Evolutionary conservation across 2,329 filamentous ascomycete genomes (phyloP), one percentile per base, ranked within the genome.

Genomic region (Sporothrix brunneoviolacea): DNA sequence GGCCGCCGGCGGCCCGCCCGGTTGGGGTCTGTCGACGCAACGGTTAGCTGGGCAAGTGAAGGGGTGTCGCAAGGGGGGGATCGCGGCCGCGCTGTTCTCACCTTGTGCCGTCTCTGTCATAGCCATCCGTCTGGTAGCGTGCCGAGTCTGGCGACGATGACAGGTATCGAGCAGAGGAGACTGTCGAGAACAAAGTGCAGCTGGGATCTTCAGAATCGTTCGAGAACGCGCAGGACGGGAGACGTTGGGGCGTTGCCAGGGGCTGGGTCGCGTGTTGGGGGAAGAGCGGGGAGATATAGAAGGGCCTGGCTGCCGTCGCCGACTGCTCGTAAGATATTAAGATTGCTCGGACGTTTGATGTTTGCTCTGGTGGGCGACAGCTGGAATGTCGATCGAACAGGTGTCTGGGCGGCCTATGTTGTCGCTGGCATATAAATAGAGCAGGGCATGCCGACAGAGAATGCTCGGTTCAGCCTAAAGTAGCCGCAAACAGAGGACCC

Each of bases 1-100:
- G 91, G 91, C 57, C 88, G 83, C 60, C 90, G 84, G 58, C 89
- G 86, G 60, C 79, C 79, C 62, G 69, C 59, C 58, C 77, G 71
- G 58, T 72, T 72, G 58, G 83, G 75, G 66, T 90, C 86, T 90
- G 52, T 13, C 13, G 33, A 22, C 13, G 18, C 4, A 9, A 15
- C 4, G 16, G 46, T 41, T n/a, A 41, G 37, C 46, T n/a, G n/a
- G n/a, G n/a, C n/a, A n/a, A n/a, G n/a, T n/a, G n/a, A n/a, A n/a
- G 30, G 15, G 42, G 47, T 52, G 54, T 54, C 9, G 22, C 52
- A 50, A 8, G 21, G 3, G 16, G 19, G 24, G n/a, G n/a, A n/a
- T n/a, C n/a, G n/a, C n/a, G n/a, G n/a, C n/a, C n/a, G n/a, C n/a
- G 28, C n/a, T 19, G 18, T 28, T 7, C 47, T 37, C 58, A 64